Base-by-base conservation (phyloP, 1,284 basidiomycete species). In the Microbotryomycetes sp. region DNA sequence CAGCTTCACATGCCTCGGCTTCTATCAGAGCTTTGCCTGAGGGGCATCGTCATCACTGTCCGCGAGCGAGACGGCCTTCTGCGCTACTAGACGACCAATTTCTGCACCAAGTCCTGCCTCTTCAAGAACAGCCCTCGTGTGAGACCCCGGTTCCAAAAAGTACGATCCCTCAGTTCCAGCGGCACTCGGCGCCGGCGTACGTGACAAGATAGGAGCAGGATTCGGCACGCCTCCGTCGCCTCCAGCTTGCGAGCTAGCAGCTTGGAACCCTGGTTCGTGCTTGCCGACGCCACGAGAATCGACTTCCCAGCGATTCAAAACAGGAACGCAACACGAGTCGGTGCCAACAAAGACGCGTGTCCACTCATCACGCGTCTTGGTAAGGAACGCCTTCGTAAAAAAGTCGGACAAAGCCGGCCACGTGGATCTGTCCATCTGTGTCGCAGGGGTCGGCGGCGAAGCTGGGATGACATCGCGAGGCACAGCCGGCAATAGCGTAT, bases 281-380 rank as follows among this genome's bases (percentile, higher is more conserved):
- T 60, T n/a, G 56, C 72, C 54, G 52, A 53, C 31, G 56, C 71
- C 35, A 30, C 53, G 16, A 62, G 61, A 15, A 66, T 73, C 54
- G 65, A 73, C 59, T 51, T 75, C 72, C 52, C 73, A 66, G 15
- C 70, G 63, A 0, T 67, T 65, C 21, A 90, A 78, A 18, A 91
- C 85, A 0, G 89, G 87, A 5, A 87, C 78, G 4, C 80, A 81
- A 73, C 89, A 91, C 7, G 87, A 84, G 65, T 91, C 89, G 7
- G 83, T 85, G 29, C 81, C 86, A 83, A 73, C 77, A 71, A 88
- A 91, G 5, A 85, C 74, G 4, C 76, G 69, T 1, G 82, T 78
- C 89, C 89, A 91, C 57, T 85, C 83, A 61, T 86, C 82, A 54
- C 87, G 78, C 0, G 82, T 78, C 50, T 80, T 78, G 30, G 79